Conservation (phyloP, 331 rosid species). For the Pyracantha coccinea region DNA sequence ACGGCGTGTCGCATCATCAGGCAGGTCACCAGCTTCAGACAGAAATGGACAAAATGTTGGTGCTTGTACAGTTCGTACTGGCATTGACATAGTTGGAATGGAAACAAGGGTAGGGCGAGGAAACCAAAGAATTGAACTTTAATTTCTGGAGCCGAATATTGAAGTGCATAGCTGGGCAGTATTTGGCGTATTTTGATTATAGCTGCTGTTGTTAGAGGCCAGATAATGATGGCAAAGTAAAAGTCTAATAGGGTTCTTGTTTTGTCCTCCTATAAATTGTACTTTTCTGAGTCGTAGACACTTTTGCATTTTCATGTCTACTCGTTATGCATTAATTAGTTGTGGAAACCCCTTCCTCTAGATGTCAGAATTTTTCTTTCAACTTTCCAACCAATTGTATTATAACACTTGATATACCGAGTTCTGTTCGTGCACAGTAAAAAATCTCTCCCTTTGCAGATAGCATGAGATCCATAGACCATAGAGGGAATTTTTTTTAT, state of each 20-base stretch:
- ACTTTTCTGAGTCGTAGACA: too few relatives aligned
- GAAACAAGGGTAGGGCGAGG: not conserved
- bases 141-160: not conserved
- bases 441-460: too few relatives aligned
- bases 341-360: too few relatives aligned
- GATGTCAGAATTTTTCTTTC: too few relatives aligned
- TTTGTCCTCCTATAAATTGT: too few relatives aligned
- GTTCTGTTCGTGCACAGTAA: too few relatives aligned
- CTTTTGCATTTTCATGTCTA: too few relatives aligned
- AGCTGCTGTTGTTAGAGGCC: not conserved
- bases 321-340: too few relatives aligned
- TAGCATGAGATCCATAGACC: too few relatives aligned
- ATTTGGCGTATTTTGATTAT: not conserved
- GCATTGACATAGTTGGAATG: not conserved
- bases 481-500: too few relatives aligned
- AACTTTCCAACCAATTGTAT: too few relatives aligned
- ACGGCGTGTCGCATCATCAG: not conserved
- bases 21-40: not conserved
- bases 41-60: not conserved
- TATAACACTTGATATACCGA: too few relatives aligned
- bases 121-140: slow-evolving; percentile 11
- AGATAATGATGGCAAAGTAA: not conserved
- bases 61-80: slow-evolving; percentile 7
- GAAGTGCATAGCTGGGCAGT: not conserved
- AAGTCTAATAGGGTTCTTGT: not conserved